Conservation (phyloP, 305 asterid species). For the Solanum hybrid region DNA sequence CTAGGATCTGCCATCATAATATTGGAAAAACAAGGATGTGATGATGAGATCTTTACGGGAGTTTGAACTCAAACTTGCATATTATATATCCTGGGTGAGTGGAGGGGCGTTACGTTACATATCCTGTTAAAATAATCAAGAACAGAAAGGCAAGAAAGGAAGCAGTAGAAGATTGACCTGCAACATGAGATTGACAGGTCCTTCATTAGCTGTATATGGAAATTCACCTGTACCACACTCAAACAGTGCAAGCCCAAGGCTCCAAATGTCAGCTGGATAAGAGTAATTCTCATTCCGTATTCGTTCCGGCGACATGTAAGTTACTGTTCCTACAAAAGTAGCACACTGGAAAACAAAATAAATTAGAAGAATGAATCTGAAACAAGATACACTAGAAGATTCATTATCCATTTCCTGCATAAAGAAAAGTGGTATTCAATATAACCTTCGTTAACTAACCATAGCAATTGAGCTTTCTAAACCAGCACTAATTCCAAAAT, state of each 20-base stretch:
- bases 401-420: neutral
- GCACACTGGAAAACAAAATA: conserved; percentile 65
- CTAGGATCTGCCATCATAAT: conserved; percentile 54
- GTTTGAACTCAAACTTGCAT: neutral
- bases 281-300: conserved; percentile 88
- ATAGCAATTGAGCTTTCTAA: conserved; percentile 92
- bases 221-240: conserved; percentile 98
- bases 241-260: conserved; percentile 92
- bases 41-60: neutral
- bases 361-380: conserved; percentile 3
- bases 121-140: neutral
- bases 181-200: conserved; percentile 96
- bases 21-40: neutral
- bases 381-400: conserved; percentile 4
- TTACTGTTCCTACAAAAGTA: conserved; percentile 95
- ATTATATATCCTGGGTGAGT: neutral
- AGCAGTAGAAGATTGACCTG: conserved; percentile 47
- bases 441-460: conserved; percentile 40
- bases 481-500: conserved; percentile 97
- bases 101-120: neutral
- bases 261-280: conserved; percentile 98
- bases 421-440: neutral
- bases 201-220: conserved; percentile 87
- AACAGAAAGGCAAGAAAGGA: neutral
- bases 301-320: conserved; percentile 98